Percentiles rank a stretch among this genome's conserved stretches.
Evolutionary conservation across 2,329 filamentous ascomycete species (phyloP).

Genomic region (Cytospora leucostoma): DNA sequence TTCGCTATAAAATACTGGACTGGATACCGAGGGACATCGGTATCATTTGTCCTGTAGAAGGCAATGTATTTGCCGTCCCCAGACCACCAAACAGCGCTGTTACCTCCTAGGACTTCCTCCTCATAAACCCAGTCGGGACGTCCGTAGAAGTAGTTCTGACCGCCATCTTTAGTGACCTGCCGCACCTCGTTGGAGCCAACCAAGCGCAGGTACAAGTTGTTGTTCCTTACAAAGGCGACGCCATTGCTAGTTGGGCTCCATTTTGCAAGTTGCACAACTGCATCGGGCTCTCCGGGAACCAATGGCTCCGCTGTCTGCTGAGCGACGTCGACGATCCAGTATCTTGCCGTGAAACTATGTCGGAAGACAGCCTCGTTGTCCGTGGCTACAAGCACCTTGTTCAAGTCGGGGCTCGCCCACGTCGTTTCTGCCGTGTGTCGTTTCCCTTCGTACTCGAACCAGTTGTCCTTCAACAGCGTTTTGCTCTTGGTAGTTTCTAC

Average conservation of each 20-base stretch:
- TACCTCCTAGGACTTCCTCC: conserved; percentile 75
- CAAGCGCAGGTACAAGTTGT: conserved; percentile 84
- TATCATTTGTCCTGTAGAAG: conserved; percentile 93
- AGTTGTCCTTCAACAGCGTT: conserved; percentile 71
- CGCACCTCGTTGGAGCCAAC: conserved; percentile 58
- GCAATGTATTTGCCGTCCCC: conserved; percentile 85
- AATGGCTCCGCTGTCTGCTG: conserved; percentile 77
- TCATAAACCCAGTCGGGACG: conserved; percentile 98
- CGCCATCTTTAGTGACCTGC: conserved; percentile 84
- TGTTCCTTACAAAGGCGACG: conserved; percentile 84
- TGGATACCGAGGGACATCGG: conserved; percentile 85
- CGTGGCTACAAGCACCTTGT: conserved; percentile 81
- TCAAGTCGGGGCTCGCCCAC: conserved; percentile 80
- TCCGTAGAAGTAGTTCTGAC: conserved; percentile 88
- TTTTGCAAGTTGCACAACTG: conserved; percentile 76
- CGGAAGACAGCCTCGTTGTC: conserved; percentile 78
- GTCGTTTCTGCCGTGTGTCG: conserved; percentile 60
- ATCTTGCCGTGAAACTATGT: conserved; percentile 81
- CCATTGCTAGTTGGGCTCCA: conserved; percentile 90
- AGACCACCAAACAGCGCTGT: conserved; percentile 94
- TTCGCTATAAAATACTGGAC: conserved; percentile 90
- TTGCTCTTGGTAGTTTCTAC: conserved; percentile 52
- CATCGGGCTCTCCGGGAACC: conserved; percentile 65
- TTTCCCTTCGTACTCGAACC: conserved; percentile 61
- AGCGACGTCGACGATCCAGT: conserved; percentile 90